Conservation (phyloP, 495 filamentous ascomycete species). For the Hypoxylon cercidicola region DNA sequence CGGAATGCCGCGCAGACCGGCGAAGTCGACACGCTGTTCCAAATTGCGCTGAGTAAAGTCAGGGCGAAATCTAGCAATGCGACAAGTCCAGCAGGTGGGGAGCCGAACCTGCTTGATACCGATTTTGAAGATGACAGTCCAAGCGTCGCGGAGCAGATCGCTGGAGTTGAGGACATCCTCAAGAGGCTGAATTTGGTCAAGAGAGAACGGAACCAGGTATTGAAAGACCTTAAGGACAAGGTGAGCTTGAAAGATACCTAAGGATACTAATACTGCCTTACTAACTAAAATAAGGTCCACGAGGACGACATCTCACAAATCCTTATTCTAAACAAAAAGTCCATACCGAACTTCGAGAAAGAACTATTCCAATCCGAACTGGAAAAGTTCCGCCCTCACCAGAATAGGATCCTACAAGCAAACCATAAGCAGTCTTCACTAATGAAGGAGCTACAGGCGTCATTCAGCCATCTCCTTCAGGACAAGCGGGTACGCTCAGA, state of each 20-base stretch:
- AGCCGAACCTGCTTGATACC: constrained; percentile 87
- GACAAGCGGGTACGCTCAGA: constrained; percentile 94
- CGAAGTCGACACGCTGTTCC: constrained; percentile 89
- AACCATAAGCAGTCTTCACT: constrained; percentile 92
- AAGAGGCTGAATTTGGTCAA: constrained; percentile 93
- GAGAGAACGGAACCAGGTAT: constrained; percentile 85
- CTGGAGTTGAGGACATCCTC: constrained; percentile 87
- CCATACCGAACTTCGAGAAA: constrained; percentile 85
- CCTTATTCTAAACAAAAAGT: constrained; percentile 95
- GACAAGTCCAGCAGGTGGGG: constrained; percentile 69
- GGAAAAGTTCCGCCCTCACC: constrained; percentile 95
- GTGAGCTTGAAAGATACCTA: constrained; percentile 56
- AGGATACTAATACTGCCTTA: constrained; percentile 14
- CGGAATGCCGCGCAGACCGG: constrained; percentile 85
- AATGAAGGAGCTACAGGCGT: constrained; percentile 93
- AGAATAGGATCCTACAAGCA: constrained; percentile 88
- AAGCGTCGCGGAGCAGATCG: constrained; percentile 90
- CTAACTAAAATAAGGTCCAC: constrained; percentile 74
- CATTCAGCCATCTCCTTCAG: constrained; percentile 87
- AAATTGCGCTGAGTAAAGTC: constrained; percentile 76
- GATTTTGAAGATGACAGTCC: constrained; percentile 83
- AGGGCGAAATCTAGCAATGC: constrained; percentile 63
- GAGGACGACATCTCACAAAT: constrained; percentile 97
- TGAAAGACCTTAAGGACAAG: constrained; percentile 98
- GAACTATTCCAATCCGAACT: constrained; percentile 93